These are phyloP conservation scores for Penstemon eatonii DNA, from an alignment of 257 asterid species.

Conservation along the genomic window DNA sequence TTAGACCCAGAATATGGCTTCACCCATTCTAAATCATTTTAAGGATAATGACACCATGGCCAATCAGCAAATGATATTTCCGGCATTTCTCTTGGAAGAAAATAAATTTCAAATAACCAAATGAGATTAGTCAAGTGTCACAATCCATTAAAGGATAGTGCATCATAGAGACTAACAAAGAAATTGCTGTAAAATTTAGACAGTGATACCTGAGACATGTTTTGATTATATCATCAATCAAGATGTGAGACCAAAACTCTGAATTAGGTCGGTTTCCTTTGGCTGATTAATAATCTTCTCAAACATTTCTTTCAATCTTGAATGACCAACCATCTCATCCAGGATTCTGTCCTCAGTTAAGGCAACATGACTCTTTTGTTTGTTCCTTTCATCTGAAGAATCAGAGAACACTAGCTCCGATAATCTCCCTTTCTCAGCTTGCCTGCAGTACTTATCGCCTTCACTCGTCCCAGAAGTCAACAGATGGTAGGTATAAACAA, in stretches of 20 bases:
- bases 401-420: constrained; percentile 49
- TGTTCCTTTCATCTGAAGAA: constrained; percentile 28
- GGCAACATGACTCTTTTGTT: background rate
- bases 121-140: background rate
- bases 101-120: background rate
- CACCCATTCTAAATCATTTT: background rate
- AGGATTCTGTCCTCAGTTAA: constrained; percentile 39
- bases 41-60: background rate
- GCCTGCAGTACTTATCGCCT: constrained; percentile 45
- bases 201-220: background rate
- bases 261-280: constrained; percentile 40
- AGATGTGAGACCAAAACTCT: constrained; percentile 36
- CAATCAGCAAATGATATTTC: background rate
- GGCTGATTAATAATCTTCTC: constrained; percentile 55
- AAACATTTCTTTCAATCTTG: constrained; percentile 34
- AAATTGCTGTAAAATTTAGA: background rate
- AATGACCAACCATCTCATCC: constrained; percentile 35
- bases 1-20: background rate
- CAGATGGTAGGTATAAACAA: constrained; percentile 45
- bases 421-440: constrained; percentile 50
- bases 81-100: constrained; percentile 16
- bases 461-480: constrained; percentile 53
- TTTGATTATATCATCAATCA: constrained; percentile 1
- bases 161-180: constrained; percentile 5
- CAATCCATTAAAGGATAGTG: background rate